These are phyloP conservation scores for Rubia yunnanensis DNA, from an alignment of 257 asterid species.

Conservation along the genomic window DNA sequence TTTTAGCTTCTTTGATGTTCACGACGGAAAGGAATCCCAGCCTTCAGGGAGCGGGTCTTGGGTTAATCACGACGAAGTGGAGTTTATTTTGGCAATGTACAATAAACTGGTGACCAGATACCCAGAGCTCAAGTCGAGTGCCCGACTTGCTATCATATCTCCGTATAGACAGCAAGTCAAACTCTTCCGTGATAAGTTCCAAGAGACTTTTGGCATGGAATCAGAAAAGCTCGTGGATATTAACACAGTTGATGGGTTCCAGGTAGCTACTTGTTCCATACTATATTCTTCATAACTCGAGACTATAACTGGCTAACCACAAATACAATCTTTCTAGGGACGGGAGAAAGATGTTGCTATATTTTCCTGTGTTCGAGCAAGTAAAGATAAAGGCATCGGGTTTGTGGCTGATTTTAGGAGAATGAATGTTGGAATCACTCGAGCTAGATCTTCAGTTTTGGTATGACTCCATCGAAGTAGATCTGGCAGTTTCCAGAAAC, in stretches of 20 bases:
- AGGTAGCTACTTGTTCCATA: constrained; percentile 31
- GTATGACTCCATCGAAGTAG: constrained; percentile 28
- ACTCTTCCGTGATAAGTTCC: constrained; percentile 61
- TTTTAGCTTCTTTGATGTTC: constrained; percentile 85
- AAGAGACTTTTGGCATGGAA: constrained; percentile 58
- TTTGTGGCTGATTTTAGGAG: constrained; percentile 87
- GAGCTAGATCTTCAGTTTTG: constrained; percentile 95
- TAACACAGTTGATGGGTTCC: constrained; percentile 96
- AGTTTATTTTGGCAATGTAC: constrained; percentile 66
- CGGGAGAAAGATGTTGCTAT: constrained; percentile 97
- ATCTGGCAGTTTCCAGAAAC: background rate
- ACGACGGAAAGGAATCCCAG: constrained; percentile 70
- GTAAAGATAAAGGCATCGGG: constrained; percentile 61
- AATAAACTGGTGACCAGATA: constrained; percentile 59
- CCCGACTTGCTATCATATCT: constrained; percentile 81
- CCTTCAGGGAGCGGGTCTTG: constrained; percentile 77
- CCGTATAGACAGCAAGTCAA: constrained; percentile 82
- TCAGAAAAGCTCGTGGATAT: constrained; percentile 76
- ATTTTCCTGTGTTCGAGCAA: constrained; percentile 94
- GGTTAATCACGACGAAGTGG: constrained; percentile 85
- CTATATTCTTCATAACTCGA: background rate
- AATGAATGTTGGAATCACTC: constrained; percentile 96
- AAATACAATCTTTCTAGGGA: constrained; percentile 49
- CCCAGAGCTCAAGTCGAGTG: constrained; percentile 82
- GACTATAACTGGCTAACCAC: background rate